These are phyloP conservation scores for Calonectria montana DNA, from an alignment of 2,329 filamentous ascomycete species.

Conservation along the genomic window DNA sequence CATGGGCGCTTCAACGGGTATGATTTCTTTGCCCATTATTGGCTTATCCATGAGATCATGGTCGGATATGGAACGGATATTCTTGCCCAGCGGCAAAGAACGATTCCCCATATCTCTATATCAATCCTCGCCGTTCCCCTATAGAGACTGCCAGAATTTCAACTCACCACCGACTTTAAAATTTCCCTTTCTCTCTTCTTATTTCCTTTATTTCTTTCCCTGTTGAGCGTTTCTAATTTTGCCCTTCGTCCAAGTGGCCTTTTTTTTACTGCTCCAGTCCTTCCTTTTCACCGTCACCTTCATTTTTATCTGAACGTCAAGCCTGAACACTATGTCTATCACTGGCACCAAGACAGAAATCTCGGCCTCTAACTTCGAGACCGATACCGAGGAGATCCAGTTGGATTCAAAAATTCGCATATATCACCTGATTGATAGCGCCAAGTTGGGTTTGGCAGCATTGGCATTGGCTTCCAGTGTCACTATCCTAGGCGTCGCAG, in stretches of 20 bases:
- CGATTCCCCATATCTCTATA: conserved; percentile 32
- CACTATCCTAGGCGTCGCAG: conserved; percentile 65
- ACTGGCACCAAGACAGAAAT: conserved; percentile 52
- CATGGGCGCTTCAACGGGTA: conserved; percentile 37
- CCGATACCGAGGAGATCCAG: conserved; percentile 52
- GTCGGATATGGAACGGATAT: conserved; percentile 25
- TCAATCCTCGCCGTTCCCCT: conserved; percentile 25
- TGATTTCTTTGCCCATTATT: conserved; percentile 23
- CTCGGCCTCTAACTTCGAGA: conserved; percentile 62
- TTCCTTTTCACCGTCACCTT: neutral
- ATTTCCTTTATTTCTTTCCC: conserved; percentile 18
- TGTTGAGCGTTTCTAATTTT: conserved; percentile 26
- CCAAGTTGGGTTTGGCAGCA: conserved; percentile 59
- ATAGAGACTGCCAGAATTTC: conserved; percentile 4
- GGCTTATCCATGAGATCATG: conserved; percentile 23
- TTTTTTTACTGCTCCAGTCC: conserved; percentile 13
- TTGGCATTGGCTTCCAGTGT: conserved; percentile 64
- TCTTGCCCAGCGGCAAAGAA: conserved; percentile 29
- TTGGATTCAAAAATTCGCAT: conserved; percentile 52
- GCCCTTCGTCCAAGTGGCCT: conserved; percentile 4
- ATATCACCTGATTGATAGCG: conserved; percentile 55
- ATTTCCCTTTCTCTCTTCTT: conserved; percentile 15
- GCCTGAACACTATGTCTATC: conserved; percentile 38
- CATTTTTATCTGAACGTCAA: conserved; percentile 14
- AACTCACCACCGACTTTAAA: conserved; percentile 12